These are phyloP conservation scores for Eucalyptus regnans DNA, from an alignment of 345 rosid species.

Conservation along the genomic window DNA sequence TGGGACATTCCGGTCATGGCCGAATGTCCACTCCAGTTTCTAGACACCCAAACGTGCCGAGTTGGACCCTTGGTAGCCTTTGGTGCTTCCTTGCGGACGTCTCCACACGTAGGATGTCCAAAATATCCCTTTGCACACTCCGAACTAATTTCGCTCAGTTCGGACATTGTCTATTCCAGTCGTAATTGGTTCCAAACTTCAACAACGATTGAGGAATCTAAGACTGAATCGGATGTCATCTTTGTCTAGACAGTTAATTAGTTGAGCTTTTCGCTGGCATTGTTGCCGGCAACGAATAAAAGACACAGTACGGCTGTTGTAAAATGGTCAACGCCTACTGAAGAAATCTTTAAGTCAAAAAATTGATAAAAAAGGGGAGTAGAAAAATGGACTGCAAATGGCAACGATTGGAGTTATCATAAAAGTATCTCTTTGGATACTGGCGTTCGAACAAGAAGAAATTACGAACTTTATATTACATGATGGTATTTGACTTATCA, in stretches of 20 bases:
- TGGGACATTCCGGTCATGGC: background rate
- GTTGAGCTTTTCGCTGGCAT: background rate
- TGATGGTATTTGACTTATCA: background rate
- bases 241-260: background rate
- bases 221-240: background rate
- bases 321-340: background rate
- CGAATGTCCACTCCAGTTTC: background rate
- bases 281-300: background rate
- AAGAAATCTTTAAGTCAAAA: background rate
- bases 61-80: background rate
- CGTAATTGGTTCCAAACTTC: background rate
- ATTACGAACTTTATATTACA: background rate
- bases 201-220: background rate
- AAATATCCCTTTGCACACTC: background rate
- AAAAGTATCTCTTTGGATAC: background rate
- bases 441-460: background rate
- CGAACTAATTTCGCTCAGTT: background rate
- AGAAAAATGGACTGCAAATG: background rate
- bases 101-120: background rate
- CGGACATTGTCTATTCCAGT: background rate
- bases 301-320: background rate
- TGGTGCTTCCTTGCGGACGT: background rate
- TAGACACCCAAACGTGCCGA: background rate
- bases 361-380: background rate
- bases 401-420: background rate